phyloP scores from a whole-genome alignment of 805 yeast genomes.

The Candida ponderosae region DNA sequence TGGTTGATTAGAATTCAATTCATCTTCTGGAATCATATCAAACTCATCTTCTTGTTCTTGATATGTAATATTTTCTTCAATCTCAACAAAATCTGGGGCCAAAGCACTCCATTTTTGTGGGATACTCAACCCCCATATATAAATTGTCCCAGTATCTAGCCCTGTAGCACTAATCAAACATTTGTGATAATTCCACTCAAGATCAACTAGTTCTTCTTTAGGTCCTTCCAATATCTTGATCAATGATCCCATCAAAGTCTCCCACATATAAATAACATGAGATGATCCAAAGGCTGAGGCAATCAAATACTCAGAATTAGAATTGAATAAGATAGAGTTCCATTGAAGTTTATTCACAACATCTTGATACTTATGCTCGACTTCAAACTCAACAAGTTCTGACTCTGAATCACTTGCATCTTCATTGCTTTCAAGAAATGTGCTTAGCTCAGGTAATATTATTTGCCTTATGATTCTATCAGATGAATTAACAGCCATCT shows the following conservation, averaged over 20 bases:
- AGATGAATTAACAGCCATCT: slow-evolving; percentile 67
- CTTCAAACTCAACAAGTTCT: slow-evolving; percentile 42
- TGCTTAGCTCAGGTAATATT: slow-evolving; percentile 29
- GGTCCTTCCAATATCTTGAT: slow-evolving; percentile 88
- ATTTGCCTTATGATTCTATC: slow-evolving; percentile 69
- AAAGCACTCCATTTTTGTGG: slow-evolving; percentile 95
- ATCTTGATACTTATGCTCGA: slow-evolving; percentile 82
- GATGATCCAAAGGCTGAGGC: slow-evolving; percentile 86
- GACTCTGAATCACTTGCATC: slow-evolving; percentile 41
- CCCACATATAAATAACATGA: slow-evolving; percentile 91
- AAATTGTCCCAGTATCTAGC: slow-evolving; percentile 73
- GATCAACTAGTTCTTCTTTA: slow-evolving; percentile 76
- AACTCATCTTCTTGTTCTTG: slow-evolving; percentile 89
- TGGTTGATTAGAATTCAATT: slow-evolving; percentile 48
- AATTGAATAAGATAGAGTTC: slow-evolving; percentile 73
- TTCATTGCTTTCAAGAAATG: slow-evolving; percentile 26
- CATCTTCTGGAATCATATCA: slow-evolving; percentile 67
- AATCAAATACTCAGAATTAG: slow-evolving; percentile 72
- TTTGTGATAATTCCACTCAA: slow-evolving; percentile 75
- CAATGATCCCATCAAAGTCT: slow-evolving; percentile 78
- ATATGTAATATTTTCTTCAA: slow-evolving; percentile 85
- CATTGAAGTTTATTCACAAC: slow-evolving; percentile 84
- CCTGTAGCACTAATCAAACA: slow-evolving; percentile 81
- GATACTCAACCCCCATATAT: slow-evolving; percentile 71
- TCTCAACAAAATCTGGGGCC: slow-evolving; percentile 94